These are phyloP conservation scores for Ustilaginoidea virens DNA, from an alignment of 2,329 filamentous ascomycete species.

Conservation along the genomic window DNA sequence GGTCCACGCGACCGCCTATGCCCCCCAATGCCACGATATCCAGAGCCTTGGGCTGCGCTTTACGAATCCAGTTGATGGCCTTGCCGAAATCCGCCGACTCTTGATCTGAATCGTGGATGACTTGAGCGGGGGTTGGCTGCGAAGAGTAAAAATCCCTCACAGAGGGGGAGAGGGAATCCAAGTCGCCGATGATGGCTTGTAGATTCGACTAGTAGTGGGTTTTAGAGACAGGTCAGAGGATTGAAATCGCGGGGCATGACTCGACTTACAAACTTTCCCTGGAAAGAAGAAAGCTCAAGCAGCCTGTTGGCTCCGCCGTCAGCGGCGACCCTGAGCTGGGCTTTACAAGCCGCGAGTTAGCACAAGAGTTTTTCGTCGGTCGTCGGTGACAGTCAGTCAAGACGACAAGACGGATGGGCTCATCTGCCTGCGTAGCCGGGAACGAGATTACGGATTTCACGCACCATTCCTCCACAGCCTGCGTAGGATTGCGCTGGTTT, in stretches of 20 bases:
- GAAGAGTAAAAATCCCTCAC: slow-evolving; percentile 52
- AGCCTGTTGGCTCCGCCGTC: slow-evolving; percentile 84
- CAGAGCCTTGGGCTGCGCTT: slow-evolving; percentile 16
- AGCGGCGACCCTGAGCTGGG: slow-evolving; percentile 59
- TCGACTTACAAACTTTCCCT: slow-evolving; percentile 25
- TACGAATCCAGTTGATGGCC: slow-evolving; percentile 46
- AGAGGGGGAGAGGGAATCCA: slow-evolving; percentile 62
- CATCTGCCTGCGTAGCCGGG: too few species aligned
- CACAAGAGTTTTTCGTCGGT: too few species aligned
- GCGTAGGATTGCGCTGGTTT: slow-evolving; percentile 29
- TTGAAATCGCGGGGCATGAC: background rate
- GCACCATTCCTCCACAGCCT: slow-evolving; percentile 33
- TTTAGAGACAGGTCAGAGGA: slow-evolving; percentile 1
- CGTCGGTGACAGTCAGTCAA: too few species aligned
- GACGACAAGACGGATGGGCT: too few species aligned
- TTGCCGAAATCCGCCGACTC: slow-evolving; percentile 88
- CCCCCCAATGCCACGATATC: slow-evolving; percentile 75
- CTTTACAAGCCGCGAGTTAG: too few species aligned
- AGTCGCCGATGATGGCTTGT: slow-evolving; percentile 69
- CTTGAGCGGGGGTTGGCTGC: slow-evolving; percentile 30
- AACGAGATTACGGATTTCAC: too few species aligned
- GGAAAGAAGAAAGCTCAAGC: slow-evolving; percentile 27
- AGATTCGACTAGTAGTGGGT: slow-evolving; percentile 33
- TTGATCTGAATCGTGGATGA: slow-evolving; percentile 65
- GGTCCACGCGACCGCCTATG: slow-evolving; percentile 80